Evolutionary conservation across 1,139 yeast genomes (phyloP).

Genomic region (Entelexis paramagnoliae): DNA sequence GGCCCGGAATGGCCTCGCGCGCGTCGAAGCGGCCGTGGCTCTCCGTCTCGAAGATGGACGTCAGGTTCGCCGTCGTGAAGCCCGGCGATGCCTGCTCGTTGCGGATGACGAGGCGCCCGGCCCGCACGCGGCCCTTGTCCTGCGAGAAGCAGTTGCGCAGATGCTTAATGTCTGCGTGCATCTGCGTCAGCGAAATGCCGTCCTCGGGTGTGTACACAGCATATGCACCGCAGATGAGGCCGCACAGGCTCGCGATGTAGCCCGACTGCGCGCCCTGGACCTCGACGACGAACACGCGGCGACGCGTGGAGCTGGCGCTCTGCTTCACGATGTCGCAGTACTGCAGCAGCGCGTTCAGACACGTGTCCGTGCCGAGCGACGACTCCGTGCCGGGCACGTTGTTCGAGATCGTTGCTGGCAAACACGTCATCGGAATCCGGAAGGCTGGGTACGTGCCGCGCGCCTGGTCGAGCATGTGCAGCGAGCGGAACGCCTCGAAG

Average conservation of each 20-base stretch:
- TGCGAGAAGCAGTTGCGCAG: constrained; percentile 57
- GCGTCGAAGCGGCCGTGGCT: constrained; percentile 72
- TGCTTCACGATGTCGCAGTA: constrained; percentile 95
- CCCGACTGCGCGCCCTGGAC: constrained; percentile 98
- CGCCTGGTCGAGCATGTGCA: constrained; percentile 67
- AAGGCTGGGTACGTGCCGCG: constrained; percentile 73
- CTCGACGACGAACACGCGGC: constrained; percentile 90
- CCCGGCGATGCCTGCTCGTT: constrained; percentile 79
- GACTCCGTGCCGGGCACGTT: constrained; percentile 97
- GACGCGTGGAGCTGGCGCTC: constrained; percentile 88
- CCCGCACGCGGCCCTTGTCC: constrained; percentile 72
- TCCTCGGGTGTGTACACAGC: constrained; percentile 91
- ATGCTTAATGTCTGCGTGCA: constrained; percentile 66
- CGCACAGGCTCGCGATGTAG: constrained; percentile 76
- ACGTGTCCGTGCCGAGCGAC: constrained; percentile 87
- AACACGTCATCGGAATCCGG: constrained; percentile 83
- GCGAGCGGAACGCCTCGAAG: constrained; percentile 80
- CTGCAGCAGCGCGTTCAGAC: constrained; percentile 76
- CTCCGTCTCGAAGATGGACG: constrained; percentile 72
- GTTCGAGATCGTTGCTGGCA: constrained; percentile 95
- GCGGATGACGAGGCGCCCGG: constrained; percentile 78
- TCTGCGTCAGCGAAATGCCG: constrained; percentile 58
- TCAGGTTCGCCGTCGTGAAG: constrained; percentile 68
- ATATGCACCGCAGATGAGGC: constrained; percentile 85
- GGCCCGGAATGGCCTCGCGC: constrained; percentile 95